Evolutionary conservation across 441 rosid species (phyloP).

Genomic region (Populus tomentosa): DNA sequence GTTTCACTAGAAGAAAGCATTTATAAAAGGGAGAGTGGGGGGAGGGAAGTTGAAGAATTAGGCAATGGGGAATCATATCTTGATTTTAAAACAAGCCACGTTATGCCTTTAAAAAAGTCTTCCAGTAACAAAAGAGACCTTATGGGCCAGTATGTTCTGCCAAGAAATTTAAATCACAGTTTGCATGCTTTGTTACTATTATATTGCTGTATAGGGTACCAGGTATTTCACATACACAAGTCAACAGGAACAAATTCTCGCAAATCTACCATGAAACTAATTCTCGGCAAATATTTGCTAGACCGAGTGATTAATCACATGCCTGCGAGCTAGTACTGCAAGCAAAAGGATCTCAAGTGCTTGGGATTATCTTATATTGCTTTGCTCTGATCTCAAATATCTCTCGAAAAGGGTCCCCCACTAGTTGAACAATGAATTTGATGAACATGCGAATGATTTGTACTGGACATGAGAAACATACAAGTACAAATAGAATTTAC

Average conservation of each 20-base stretch:
- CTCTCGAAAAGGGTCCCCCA: not conserved
- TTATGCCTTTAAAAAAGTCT: not conserved
- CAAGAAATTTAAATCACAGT: not conserved
- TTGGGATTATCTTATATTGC: too few relatives aligned
- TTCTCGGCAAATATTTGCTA: not conserved
- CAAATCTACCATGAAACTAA: not conserved
- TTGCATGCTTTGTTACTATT: not conserved
- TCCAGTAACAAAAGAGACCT: not conserved
- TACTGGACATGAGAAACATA: constrained; percentile 3
- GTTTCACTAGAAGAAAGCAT: constrained; percentile 5
- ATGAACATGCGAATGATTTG: not conserved
- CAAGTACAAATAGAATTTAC: not conserved
- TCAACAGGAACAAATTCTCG: not conserved
- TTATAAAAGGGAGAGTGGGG: constrained; percentile 10
- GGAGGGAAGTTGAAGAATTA: not conserved
- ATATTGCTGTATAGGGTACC: not conserved
- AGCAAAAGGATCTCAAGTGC: not conserved
- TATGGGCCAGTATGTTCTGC: not conserved
- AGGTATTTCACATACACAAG: not conserved
- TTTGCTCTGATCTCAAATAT: not conserved
- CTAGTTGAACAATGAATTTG: not conserved
- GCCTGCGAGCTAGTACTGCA: not conserved
- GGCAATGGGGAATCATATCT: constrained; percentile 21
- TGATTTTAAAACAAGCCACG: constrained; percentile 19
- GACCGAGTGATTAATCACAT: not conserved